Percentiles rank a stretch among this genome's conserved stretches.
These are phyloP conservation scores for Amniculicola lignicola DNA, from an alignment of 495 filamentous ascomycete genomes.

Conservation along the genomic window DNA sequence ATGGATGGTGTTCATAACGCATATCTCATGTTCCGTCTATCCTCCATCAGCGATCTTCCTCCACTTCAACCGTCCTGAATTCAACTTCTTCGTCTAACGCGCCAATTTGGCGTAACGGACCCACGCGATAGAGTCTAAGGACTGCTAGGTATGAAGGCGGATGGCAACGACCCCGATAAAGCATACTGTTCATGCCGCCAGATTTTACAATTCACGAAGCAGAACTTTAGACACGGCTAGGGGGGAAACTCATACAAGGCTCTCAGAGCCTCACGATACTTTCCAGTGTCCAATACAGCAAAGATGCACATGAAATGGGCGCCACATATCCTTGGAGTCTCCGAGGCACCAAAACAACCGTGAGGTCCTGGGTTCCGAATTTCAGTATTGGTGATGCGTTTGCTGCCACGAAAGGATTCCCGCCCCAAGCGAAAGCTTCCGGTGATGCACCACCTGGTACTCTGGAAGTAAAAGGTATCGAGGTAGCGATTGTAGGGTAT, in stretches of 20 bases:
- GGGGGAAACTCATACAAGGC: neutral
- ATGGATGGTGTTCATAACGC: neutral
- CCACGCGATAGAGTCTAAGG: neutral
- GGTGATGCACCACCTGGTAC: neutral
- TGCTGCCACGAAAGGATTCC: neutral
- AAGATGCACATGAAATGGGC: too few relatives aligned
- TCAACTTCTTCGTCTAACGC: conserved; percentile 1
- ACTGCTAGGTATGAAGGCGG: neutral
- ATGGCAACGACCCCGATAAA: neutral
- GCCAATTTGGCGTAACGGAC: neutral
- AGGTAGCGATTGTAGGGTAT: neutral
- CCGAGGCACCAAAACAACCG: neutral
- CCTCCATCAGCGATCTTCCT: neutral
- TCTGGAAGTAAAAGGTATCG: neutral
- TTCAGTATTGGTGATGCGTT: neutral
- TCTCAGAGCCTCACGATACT: too few relatives aligned
- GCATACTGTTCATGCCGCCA: neutral
- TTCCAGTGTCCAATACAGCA: too few relatives aligned
- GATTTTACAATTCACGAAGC: neutral
- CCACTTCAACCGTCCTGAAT: neutral
- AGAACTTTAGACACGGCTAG: neutral
- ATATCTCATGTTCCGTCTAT: conserved; percentile 4
- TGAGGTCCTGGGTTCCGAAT: neutral
- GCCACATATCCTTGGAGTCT: too few relatives aligned
- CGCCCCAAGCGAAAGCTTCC: neutral